Percentiles rank a stretch among this genome's conserved stretches.
Evolutionary conservation across 1,284 basidiomycete species (phyloP).

Genomic region (Cerrena zonata): DNA sequence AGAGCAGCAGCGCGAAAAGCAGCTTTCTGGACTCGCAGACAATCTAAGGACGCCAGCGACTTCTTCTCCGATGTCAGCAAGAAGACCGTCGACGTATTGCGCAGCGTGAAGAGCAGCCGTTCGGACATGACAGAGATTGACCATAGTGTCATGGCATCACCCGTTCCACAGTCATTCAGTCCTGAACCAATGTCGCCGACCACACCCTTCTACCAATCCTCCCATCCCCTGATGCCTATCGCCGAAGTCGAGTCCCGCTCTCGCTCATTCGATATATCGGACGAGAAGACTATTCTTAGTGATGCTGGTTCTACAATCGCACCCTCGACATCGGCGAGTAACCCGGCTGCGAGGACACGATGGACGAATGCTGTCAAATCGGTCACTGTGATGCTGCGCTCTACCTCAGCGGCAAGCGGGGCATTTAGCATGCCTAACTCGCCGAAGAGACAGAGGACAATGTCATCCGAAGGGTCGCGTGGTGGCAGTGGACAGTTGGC

Average conservation of each 20-base stretch:
- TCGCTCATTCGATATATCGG: slow-evolving; percentile 15
- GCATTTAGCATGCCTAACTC: slow-evolving; percentile 17
- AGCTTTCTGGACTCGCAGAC: slow-evolving; percentile 17
- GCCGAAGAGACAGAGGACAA: slow-evolving; percentile 37
- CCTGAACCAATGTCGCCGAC: slow-evolving; percentile 25
- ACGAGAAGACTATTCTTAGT: slow-evolving; percentile 17
- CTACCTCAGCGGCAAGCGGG: slow-evolving; percentile 27
- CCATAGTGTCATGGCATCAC: slow-evolving; percentile 13
- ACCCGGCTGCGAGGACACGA: slow-evolving; percentile 28
- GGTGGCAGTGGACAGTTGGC: slow-evolving; percentile 11
- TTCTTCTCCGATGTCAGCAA: slow-evolving; percentile 13
- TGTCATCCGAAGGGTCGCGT: slow-evolving; percentile 34
- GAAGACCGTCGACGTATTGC: background rate
- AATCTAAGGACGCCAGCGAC: slow-evolving; percentile 18
- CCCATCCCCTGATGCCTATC: slow-evolving; percentile 18
- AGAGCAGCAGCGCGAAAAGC: slow-evolving; percentile 19
- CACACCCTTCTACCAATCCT: slow-evolving; percentile 11
- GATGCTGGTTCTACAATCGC: slow-evolving; percentile 14
- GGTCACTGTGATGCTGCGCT: slow-evolving; percentile 40
- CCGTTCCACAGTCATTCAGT: slow-evolving; percentile 15
- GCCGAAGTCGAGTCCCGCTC: slow-evolving; percentile 10
- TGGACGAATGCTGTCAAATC: slow-evolving; percentile 41
- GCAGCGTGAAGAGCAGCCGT: background rate
- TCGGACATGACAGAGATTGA: slow-evolving; percentile 4
- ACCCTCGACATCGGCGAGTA: slow-evolving; percentile 10